These are phyloP conservation scores for Pichia norvegensis DNA, from an alignment of 1,139 yeast genomes.

Conservation along the genomic window DNA sequence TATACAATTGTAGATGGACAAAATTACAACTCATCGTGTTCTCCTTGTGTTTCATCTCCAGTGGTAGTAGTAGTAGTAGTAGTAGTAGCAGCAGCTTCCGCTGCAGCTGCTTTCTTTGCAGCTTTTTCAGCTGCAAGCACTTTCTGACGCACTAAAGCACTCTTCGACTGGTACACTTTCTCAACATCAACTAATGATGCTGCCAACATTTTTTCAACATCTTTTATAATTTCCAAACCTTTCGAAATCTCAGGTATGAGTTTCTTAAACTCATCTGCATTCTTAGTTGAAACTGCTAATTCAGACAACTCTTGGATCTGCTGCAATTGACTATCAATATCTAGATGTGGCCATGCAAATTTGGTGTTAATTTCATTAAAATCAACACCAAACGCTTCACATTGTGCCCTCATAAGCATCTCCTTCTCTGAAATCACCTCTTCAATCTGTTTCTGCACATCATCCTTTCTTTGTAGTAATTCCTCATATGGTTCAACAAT, in stretches of 20 bases:
- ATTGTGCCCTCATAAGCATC: conserved; percentile 31
- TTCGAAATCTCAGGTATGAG: not conserved
- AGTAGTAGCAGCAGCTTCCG: not conserved
- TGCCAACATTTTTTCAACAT: not conserved
- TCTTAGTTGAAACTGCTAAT: not conserved
- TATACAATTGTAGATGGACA: not conserved
- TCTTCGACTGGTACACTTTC: not conserved
- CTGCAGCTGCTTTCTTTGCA: not conserved
- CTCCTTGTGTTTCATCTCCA: not conserved
- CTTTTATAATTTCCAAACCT: not conserved
- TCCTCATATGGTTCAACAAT: conserved; percentile 2
- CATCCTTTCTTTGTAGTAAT: not conserved
- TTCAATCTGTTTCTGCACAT: not conserved
- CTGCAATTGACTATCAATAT: conserved; percentile 30
- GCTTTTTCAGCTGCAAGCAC: not conserved
- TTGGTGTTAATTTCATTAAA: conserved; percentile 30
- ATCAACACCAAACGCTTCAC: conserved; percentile 37
- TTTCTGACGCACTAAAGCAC: not conserved
- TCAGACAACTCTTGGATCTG: conserved; percentile 24
- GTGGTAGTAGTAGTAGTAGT: not conserved
- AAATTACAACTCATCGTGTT: not conserved
- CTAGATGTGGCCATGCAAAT: conserved; percentile 1
- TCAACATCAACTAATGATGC: not conserved
- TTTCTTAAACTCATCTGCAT: not conserved
- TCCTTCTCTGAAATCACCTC: conserved; percentile 1